Conservation (phyloP, 1,139 yeast genomes). For the Debaryomycetaceae sp. region DNA sequence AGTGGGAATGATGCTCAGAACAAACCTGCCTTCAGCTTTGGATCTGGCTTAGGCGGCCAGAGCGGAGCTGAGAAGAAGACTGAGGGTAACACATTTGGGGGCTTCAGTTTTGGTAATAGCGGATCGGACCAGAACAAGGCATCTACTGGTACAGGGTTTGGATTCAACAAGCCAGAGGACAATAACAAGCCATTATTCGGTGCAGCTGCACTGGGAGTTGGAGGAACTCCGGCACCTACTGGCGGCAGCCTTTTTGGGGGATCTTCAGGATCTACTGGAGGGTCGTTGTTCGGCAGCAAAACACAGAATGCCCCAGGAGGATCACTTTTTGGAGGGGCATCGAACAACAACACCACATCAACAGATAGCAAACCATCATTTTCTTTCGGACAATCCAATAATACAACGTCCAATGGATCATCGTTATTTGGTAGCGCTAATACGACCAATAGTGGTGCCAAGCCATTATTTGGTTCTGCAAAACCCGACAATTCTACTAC, state of each 20-base stretch:
- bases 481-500: conserved; percentile 8
- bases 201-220: conserved; percentile 1
- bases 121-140: not conserved
- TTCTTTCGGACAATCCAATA: not conserved
- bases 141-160: not conserved
- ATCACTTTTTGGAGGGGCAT: conserved; percentile 1
- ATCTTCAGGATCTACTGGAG: not conserved
- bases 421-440: conserved; percentile 4
- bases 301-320: not conserved
- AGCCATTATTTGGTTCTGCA: conserved; percentile 5
- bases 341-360: not conserved
- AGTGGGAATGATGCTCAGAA: not conserved
- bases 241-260: conserved; percentile 7
- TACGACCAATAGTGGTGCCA: conserved; percentile 2
- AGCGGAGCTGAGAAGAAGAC: not conserved
- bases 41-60: not conserved
- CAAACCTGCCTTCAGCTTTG: conserved; percentile 2
- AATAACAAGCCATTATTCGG: conserved; percentile 2
- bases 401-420: not conserved
- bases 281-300: not conserved
- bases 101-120: not conserved
- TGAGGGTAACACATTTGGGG: not conserved
- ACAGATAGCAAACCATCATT: not conserved
- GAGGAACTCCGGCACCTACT: not conserved
- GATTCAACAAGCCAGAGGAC: not conserved